A percentile compares a stretch with the other conserved stretches of the same genome.
phyloP scores from a whole-genome alignment of 2,329 filamentous ascomycete species.

The Hymenotorrendiella dingleyae region DNA sequence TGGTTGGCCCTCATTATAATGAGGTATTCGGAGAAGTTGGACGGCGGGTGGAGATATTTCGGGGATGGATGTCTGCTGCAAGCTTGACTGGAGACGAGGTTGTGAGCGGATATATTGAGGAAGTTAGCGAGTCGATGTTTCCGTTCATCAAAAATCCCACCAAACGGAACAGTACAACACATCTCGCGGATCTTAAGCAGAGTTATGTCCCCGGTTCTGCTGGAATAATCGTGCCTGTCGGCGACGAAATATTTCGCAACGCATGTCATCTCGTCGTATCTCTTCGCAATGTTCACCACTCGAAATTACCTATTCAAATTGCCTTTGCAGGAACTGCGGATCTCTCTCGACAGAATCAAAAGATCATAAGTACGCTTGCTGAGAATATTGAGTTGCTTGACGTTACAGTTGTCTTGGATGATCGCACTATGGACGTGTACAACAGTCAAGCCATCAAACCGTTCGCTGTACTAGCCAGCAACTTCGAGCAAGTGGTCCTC shows the following conservation, averaged over 20 bases:
- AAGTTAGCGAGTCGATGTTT: neutral
- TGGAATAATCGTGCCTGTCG: neutral
- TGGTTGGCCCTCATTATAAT: neutral
- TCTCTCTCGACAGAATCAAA: neutral
- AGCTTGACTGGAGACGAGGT: neutral
- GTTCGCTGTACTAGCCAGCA: slow-evolving; percentile 35
- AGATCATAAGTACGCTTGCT: neutral
- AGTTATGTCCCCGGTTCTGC: neutral
- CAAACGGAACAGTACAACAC: neutral
- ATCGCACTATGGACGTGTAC: neutral
- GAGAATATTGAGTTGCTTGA: neutral
- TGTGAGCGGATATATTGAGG: neutral
- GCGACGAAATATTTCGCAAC: neutral
- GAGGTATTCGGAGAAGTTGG: neutral
- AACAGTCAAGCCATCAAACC: slow-evolving; percentile 36
- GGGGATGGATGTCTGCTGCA: neutral
- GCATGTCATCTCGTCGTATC: neutral
- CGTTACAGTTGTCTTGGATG: neutral
- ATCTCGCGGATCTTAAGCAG: neutral
- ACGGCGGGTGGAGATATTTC: neutral
- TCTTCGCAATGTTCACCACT: neutral
- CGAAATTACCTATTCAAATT: neutral
- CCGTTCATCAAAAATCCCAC: neutral
- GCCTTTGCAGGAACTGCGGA: neutral
- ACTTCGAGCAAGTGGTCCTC: slow-evolving; percentile 34